Base-by-base conservation (phyloP, 805 yeast genomes). In the Wickerhamiella australiensis region DNA sequence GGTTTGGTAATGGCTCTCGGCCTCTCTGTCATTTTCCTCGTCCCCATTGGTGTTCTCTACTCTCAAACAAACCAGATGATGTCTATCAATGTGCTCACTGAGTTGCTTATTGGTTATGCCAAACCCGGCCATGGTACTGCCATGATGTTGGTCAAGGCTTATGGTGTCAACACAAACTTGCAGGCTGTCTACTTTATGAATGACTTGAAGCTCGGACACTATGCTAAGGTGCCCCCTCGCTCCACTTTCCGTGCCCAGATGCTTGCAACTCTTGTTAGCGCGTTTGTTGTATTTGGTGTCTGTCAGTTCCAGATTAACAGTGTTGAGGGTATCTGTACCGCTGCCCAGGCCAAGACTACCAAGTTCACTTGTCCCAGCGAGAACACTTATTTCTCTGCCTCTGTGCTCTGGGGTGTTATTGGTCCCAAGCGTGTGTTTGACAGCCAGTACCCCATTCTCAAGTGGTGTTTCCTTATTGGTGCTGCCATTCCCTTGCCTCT, bases 391-490 rank as follows among this genome's bases (percentile, higher is more conserved):
- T 75, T 67, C 59, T 62, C 71, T 26, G 73, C 79, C 5, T 73
- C 79, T 2, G 69, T 77, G 29, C 60, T 80, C 65, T 67, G 25
- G 81, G 82, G 55, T 61, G 68, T 5, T 2, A 71, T 79, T 59
- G 84, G 84, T 2, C 85, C 86, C 6, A 76, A 75, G 61, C 59
- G 66, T 23, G 58, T 65, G 13, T 60, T 67, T 47, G 68, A 72
- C 47, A 74, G 76, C 0, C 59, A 79, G 20, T 80, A 80, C 58
- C 85, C 85, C 1, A 65, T 73, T 12, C 65, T 80, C 52, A 74
- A 76, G 60, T 80, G 78, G 81, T 57, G 82, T 53, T 80, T 80
- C 68, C 65, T 80, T 29, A 66, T 77, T 48, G 85, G 86, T 2
- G 61, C 59, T 7, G 35, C 52, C 26, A 46, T 56, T 20, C 61